Base-by-base conservation (phyloP, 441 rosid species). In the Populus hybrid region DNA sequence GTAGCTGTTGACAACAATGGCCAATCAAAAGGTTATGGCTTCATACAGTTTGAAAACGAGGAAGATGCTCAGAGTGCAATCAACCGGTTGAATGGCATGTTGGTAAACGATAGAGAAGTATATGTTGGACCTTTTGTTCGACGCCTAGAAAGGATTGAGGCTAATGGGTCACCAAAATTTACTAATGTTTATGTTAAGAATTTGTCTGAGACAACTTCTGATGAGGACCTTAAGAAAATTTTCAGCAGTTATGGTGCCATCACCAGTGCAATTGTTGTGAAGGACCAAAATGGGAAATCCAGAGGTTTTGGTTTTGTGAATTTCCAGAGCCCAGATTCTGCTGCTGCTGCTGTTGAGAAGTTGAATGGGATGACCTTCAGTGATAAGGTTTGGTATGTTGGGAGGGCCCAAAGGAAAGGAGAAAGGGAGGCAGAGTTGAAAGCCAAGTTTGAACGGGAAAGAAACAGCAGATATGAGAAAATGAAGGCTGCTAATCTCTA, bases 281-380 rank as follows among this genome's bases (percentile, higher is more conserved):
- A 77, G 81, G 94, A 91, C 67, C 82, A 80, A 75, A 82, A 77
- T 77, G 96, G 96, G 26, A 88, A 77, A 71, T 89, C 97, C 36
- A 91, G 87, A 82, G 87, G 93, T 80, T 93, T 93, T 21, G 95
- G 94, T 69, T 93, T 93, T 83, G 93, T 93, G 20, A 91, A 90
- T 71, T 91, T 86, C 14, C 83, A 90, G 81, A 85, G n/a, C 63
- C 84, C 91, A 16, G 93, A 89, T 69, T 79, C 85, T 0, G 97
- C 97, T 72, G 88, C 87, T 38, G 42, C 74, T 16, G 94, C 97
- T 2, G 90, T 86, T 65, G 91, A 90, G 78, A 86, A 80, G 70
- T 75, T 93, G 84, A 93, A 91, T 77, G 92, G 93, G 24, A 81
- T 74, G 18, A 63, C 77, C 34, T 35, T 77, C 63, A 81, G 71